Base-by-base conservation (phyloP, 352 stramenopile species). In the Globisporangium parvum region DNA sequence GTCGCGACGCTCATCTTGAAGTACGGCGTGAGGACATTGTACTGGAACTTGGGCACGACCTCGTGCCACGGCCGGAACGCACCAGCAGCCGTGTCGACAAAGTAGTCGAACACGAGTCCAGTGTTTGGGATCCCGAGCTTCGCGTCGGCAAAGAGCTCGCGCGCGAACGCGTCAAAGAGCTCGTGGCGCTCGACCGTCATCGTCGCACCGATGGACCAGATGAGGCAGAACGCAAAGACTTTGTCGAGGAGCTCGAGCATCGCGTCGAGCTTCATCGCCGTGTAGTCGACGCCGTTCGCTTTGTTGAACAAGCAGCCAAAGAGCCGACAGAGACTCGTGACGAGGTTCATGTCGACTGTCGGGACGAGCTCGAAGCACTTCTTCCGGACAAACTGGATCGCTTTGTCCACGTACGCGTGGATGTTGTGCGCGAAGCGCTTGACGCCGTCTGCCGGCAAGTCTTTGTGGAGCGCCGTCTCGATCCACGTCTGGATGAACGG, bases 401-500 rank as follows among this genome's bases (percentile, higher is more conserved):
- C 75, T 37, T 88, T 80, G 18, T 89, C 71, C 15, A 97, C 70
- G 42, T 88, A 79, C 6, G 45, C 63, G 0, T 69, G 61, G 31
- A 97, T 66, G 39, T 84, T 75, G n/a, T 66, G 59, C 15, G 74
- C 59, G 0, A 88, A 51, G 1, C 72, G 63, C 39, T 73, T 69
- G 26, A 75, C 55, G 3, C 67, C 73, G 6, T 77, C 70, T 0
- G 57, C 21, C 0, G 68, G 71, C 24, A 92, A 69, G 18, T 73
- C 60, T 1, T 60, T 57, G 0, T 79, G 71, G 21, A 95, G 54
- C 31, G 76, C 68, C n/a, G 70, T 76, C 20, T 86, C 67, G 26
- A 95, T 73, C 91, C 91, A 98, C 6, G 85, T 95, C 51, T 88
- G 60, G n/a, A 98, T 77, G 53, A 90, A 97, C 14, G 92, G 87